These are phyloP conservation scores for Seiridium unicorne DNA, from an alignment of 2,329 filamentous ascomycete genomes.

Conservation along the genomic window DNA sequence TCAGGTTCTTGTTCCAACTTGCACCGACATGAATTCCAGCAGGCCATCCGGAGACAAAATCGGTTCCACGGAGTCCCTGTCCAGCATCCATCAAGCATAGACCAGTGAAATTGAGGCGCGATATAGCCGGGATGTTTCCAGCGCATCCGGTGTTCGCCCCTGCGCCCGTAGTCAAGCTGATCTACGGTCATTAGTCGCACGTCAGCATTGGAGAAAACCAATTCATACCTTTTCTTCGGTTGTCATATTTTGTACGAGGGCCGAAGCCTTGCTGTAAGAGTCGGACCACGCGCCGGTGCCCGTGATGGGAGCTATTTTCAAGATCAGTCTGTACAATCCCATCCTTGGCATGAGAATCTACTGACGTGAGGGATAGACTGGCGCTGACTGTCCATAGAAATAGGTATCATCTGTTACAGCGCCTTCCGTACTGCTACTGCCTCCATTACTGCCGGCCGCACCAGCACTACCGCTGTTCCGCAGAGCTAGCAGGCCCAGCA, in stretches of 20 bases:
- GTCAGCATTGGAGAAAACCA: too few relatives aligned
- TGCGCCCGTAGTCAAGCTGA: slow-evolving; percentile 16
- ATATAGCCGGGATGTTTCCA: slow-evolving; percentile 40
- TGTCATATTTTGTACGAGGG: slow-evolving; percentile 70
- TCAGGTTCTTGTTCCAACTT: slow-evolving; percentile 61
- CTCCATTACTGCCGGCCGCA: slow-evolving; percentile 3
- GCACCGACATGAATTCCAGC: slow-evolving; percentile 62
- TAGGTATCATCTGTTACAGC: slow-evolving; percentile 38
- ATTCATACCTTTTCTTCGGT: slow-evolving; percentile 64
- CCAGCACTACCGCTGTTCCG: slow-evolving; percentile 17
- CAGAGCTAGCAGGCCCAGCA: slow-evolving; percentile 28
- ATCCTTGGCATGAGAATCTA: background rate
- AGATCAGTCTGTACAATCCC: slow-evolving; percentile 4
- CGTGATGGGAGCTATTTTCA: slow-evolving; percentile 43
- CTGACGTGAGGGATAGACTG: slow-evolving; percentile 52
- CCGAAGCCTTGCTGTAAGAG: slow-evolving; percentile 65
- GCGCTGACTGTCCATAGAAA: slow-evolving; percentile 50
- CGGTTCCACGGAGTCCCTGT: slow-evolving; percentile 33
- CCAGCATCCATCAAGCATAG: slow-evolving; percentile 38
- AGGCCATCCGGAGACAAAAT: slow-evolving; percentile 43
- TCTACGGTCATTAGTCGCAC: too few relatives aligned
- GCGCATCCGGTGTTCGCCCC: slow-evolving; percentile 34
- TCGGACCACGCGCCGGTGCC: slow-evolving; percentile 66
- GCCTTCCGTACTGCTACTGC: background rate
- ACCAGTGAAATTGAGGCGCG: slow-evolving; percentile 39